Percentiles rank a stretch among this genome's conserved stretches.
Conservation (phyloP, 2,329 filamentous ascomycete species). For the Neopestalotiopsis clavispora region DNA sequence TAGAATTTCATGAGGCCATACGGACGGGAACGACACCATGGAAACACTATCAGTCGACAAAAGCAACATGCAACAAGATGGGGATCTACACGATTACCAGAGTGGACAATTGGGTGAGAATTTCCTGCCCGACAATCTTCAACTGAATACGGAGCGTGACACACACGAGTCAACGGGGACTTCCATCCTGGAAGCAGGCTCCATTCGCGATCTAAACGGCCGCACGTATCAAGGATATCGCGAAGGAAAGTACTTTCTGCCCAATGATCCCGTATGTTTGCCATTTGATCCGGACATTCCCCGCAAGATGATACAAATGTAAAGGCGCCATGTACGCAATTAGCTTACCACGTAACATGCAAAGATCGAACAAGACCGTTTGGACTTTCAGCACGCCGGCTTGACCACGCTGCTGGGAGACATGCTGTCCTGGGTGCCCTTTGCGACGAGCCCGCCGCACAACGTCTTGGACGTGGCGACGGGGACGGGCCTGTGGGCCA, state of each 20-base stretch:
- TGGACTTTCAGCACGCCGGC: conserved; percentile 15
- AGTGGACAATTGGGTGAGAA: background rate
- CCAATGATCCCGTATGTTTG: conserved; percentile 11
- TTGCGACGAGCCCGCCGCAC: background rate
- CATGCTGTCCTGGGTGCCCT: conserved; percentile 10
- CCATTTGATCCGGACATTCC: background rate
- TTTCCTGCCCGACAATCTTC: background rate
- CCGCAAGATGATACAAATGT: too few relatives aligned
- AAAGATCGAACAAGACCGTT: conserved; percentile 9
- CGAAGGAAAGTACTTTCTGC: conserved; percentile 13
- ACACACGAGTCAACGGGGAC: background rate
- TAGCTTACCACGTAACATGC: background rate
- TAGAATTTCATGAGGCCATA: too few relatives aligned
- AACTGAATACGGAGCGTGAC: background rate
- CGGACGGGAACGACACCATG: background rate
- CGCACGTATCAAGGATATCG: conserved; percentile 11
- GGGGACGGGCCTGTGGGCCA: conserved; percentile 15
- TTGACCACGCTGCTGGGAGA: background rate
- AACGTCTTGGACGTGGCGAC: conserved; percentile 12
- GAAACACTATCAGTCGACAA: background rate
- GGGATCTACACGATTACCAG: background rate
- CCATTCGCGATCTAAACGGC: conserved; percentile 4
- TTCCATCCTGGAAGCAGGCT: conserved; percentile 11
- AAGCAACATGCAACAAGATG: background rate
- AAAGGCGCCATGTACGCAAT: too few relatives aligned